Base-by-base conservation (phyloP, 2,329 filamentous ascomycete species). In the Graphiopsis chlorocephala region DNA sequence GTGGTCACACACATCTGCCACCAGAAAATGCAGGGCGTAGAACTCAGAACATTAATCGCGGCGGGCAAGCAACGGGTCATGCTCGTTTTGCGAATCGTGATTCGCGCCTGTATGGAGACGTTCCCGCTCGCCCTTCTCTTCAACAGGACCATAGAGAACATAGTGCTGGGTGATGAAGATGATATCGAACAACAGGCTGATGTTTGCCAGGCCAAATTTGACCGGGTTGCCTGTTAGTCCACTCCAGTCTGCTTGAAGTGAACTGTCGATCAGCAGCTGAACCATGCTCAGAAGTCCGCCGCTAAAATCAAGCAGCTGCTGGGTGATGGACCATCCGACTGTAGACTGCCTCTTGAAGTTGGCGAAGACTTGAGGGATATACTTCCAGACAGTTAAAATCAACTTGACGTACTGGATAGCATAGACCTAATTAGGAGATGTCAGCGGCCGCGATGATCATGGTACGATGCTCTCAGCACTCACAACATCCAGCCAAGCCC, bases 161-260 rank as follows among this genome's bases (percentile, higher is more conserved):
- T 93, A 98, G 78, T 98, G 95, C 79, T 99, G 95, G 4, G 85
- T 73, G 60, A 98, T 89, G 75, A 98, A 98, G 57, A 97, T 82
- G 33, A 90, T 68, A 75, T 98, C 94, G 76, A 97, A 98, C 2
- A 91, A 76, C 71, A 98, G 89, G 65, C 89, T 92, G 53, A 97
- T 86, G 73, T 96, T 94, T 15, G 91, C 90, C 48, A 98, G 83
- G 2, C 88, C 87, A 65, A 98, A 87, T 80, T 98, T 99, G 71
- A 95, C 89, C 0, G 93, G 92, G 76, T 98, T 98, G 1, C 93
- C 94, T 0, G 89, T 93, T 65, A 98, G 83, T 25, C 94, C 95
- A 56, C 89, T 90, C 93, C 94, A 97, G 79, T 97, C 92, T 63
- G 84, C 85, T 76, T 95, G 88, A 42, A 96, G 79, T 65, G 89